Conservation (phyloP, 257 asterid species). For the Cinchona pubescens region DNA sequence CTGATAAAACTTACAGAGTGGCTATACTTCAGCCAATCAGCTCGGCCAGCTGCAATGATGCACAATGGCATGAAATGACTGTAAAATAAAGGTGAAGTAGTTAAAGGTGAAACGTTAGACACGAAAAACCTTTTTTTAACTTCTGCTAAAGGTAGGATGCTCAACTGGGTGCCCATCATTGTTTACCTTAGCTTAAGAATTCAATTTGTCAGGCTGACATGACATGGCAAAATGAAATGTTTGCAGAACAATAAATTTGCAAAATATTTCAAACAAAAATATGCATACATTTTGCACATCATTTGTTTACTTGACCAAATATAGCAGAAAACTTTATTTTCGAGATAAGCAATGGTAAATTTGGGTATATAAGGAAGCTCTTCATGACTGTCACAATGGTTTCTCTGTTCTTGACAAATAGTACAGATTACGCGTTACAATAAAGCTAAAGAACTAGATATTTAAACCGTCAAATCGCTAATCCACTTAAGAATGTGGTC, state of each 20-base stretch:
- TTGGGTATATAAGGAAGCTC: not conserved
- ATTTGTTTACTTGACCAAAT: not conserved
- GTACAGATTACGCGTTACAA: not conserved
- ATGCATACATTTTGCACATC: not conserved
- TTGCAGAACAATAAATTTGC: not conserved
- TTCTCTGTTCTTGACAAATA: not conserved
- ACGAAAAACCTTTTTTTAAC: not conserved
- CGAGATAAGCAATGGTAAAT: not conserved
- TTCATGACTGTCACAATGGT: not conserved
- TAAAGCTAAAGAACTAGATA: not conserved
- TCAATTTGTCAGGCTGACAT: not conserved
- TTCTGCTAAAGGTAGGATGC: not conserved
- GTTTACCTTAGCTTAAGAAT: not conserved
- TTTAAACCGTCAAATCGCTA: not conserved
- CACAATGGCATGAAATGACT: not conserved
- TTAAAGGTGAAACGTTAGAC: not conserved
- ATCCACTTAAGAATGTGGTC: not conserved
- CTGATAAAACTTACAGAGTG: slow-evolving; percentile 18
- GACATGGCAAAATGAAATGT: not conserved
- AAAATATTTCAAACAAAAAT: not conserved
- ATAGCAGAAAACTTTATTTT: not conserved
- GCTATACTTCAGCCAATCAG: slow-evolving; percentile 36
- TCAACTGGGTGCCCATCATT: not conserved
- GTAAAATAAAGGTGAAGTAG: not conserved
- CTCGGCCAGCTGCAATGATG: slow-evolving; percentile 39